A percentile compares a stretch with the other conserved stretches of the same genome.
These are phyloP conservation scores for Harringtonia aguacate DNA, from an alignment of 2,329 filamentous ascomycete species.

Conservation along the genomic window DNA sequence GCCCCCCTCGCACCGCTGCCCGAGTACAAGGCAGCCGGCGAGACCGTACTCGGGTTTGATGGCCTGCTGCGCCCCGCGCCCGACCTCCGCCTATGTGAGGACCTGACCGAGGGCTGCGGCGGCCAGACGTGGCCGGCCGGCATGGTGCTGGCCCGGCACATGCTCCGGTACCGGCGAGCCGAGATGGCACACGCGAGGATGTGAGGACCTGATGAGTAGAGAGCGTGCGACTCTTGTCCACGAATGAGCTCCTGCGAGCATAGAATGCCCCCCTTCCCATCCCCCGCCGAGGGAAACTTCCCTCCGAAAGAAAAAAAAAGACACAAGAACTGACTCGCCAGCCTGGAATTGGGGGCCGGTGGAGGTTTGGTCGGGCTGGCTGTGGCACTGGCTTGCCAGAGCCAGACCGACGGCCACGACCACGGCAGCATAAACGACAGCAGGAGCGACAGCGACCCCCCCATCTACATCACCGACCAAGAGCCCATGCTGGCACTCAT, in stretches of 20 bases:
- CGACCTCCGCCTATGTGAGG: slow-evolving; percentile 70
- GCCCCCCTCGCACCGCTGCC: slow-evolving; percentile 50
- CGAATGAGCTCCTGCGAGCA: too few relatives aligned
- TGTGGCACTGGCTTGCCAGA: slow-evolving; percentile 41
- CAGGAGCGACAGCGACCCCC: slow-evolving; percentile 26
- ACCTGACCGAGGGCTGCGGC: slow-evolving; percentile 79
- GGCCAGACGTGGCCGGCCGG: slow-evolving; percentile 93
- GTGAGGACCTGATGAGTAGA: slow-evolving; percentile 37
- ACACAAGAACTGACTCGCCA: slow-evolving; percentile 23
- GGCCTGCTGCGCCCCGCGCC: slow-evolving; percentile 49
- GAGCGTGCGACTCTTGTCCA: too few relatives aligned
- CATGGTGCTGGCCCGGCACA: slow-evolving; percentile 75
- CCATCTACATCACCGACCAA: slow-evolving; percentile 81
- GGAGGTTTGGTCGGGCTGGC: slow-evolving; percentile 73
- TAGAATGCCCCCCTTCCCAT: too few relatives aligned
- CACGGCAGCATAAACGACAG: not conserved
- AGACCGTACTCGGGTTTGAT: slow-evolving; percentile 52
- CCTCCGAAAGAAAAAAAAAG: not conserved
- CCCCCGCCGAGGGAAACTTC: too few relatives aligned
- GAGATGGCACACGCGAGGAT: slow-evolving; percentile 58
- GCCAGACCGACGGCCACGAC: too few relatives aligned
- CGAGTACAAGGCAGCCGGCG: slow-evolving; percentile 42
- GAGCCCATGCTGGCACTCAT: slow-evolving; percentile 76
- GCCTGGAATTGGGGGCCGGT: slow-evolving; percentile 84
- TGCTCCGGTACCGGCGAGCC: slow-evolving; percentile 63